phyloP scores from a whole-genome alignment of 768 basidiomycete species.

The Asterophora parasitica region DNA sequence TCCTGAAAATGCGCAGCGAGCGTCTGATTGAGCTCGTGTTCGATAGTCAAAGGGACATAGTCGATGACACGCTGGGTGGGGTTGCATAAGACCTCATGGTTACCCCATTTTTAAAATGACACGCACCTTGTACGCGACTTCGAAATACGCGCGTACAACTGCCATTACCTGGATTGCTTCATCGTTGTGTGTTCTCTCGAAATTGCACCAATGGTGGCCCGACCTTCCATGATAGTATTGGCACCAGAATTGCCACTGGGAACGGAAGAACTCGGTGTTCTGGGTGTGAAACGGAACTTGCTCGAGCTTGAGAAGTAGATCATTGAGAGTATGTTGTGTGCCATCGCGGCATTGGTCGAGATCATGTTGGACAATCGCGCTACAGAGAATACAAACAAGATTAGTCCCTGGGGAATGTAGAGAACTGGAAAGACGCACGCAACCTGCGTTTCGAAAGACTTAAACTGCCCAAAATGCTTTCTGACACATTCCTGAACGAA shows the following conservation, averaged over 20 bases:
- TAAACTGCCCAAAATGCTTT: conserved; percentile 28
- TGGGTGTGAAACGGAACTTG: conserved; percentile 31
- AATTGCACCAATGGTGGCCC: not conserved
- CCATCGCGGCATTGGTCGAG: conserved; percentile 16
- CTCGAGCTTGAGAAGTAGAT: conserved; percentile 34
- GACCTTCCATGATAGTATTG: not conserved
- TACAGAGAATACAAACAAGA: not conserved
- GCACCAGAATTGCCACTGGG: conserved; percentile 20
- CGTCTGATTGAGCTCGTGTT: conserved; percentile 37
- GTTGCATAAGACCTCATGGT: not conserved
- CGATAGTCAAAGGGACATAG: conserved; percentile 44
- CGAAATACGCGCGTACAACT: conserved; percentile 51
- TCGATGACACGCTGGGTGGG: conserved; percentile 48
- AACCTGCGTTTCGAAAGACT: conserved; percentile 22
- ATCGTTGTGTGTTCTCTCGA: conserved; percentile 12
- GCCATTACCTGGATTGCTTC: conserved; percentile 51
- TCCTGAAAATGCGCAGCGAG: conserved; percentile 31
- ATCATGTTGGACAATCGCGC: conserved; percentile 6
- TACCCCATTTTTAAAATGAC: conserved; percentile 2
- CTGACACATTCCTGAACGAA: conserved; percentile 19
- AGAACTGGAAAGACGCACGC: conserved; percentile 16
- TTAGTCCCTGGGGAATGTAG: not conserved
- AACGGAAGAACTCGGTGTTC: conserved; percentile 18
- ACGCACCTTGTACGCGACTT: conserved; percentile 47
- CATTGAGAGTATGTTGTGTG: conserved; percentile 22